Evolutionary conservation across 2,329 filamentous ascomycete species (phyloP).

Genomic region (Cercospora sp.): DNA sequence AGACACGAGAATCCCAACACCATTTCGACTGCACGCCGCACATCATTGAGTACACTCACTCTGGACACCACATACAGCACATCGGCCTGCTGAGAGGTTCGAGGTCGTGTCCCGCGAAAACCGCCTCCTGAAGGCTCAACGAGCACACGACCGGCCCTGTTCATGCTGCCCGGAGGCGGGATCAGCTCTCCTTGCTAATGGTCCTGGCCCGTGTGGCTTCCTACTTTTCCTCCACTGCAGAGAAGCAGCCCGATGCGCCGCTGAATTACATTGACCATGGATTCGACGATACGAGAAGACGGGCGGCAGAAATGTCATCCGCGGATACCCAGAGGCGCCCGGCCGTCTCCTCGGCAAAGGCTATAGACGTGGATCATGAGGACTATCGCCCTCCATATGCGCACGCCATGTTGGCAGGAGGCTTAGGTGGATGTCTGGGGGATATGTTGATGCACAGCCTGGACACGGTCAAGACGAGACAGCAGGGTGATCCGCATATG

Average conservation of each 20-base stretch:
- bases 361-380: constrained; percentile 41
- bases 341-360: constrained; percentile 18
- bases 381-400: constrained; percentile 51
- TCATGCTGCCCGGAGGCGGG: constrained; percentile 2
- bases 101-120: neutral
- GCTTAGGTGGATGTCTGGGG: constrained; percentile 86
- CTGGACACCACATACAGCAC: neutral
- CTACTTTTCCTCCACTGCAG: constrained; percentile 42
- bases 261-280: constrained; percentile 44
- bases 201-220: constrained; percentile 53
- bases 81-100: neutral
- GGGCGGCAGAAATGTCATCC: constrained; percentile 40
- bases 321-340: constrained; percentile 31
- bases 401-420: constrained; percentile 85
- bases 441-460: constrained; percentile 99
- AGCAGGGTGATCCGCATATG: constrained; percentile 92
- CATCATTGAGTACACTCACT: neutral
- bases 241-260: constrained; percentile 25
- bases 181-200: constrained; percentile 42
- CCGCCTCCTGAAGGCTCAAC: neutral
- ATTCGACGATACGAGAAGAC: constrained; percentile 31
- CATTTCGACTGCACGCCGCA: neutral
- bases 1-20: neutral
- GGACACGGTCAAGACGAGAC: constrained; percentile 96
- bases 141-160: neutral